Conservation (phyloP, 2,329 filamentous ascomycete genomes). For the Zalaria obscura region DNA sequence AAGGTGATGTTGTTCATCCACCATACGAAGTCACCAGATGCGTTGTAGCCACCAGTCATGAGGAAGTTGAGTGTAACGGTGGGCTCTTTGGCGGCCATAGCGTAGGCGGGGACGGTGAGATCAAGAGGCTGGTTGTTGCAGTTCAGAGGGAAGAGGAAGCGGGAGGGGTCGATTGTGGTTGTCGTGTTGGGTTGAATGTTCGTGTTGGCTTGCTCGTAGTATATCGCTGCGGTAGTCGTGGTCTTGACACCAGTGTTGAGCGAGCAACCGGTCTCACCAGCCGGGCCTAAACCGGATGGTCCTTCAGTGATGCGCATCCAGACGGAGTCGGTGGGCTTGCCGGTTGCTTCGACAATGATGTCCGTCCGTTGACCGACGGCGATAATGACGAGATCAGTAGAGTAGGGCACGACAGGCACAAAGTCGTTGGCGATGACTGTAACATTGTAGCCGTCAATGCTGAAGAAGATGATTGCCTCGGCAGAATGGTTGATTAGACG, state of each 20-base stretch:
- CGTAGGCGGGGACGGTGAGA: slow-evolving; percentile 9
- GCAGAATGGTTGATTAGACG: slow-evolving; percentile 29
- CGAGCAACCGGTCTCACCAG: slow-evolving; percentile 20
- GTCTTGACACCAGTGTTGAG: slow-evolving; percentile 28
- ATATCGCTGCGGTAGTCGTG: slow-evolving; percentile 14
- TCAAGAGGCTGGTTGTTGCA: slow-evolving; percentile 10
- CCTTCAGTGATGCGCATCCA: slow-evolving; percentile 38
- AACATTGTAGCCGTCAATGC: slow-evolving; percentile 46
- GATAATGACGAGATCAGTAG: slow-evolving; percentile 45
- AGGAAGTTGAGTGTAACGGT: slow-evolving; percentile 11
- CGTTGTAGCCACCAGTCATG: slow-evolving; percentile 23
- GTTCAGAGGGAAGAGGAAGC: slow-evolving; percentile 8
- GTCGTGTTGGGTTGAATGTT: slow-evolving; percentile 12
- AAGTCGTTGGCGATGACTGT: slow-evolving; percentile 53
- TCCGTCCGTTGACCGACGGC: slow-evolving; percentile 42
- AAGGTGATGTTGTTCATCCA: slow-evolving; percentile 36
- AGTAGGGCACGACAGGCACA: slow-evolving; percentile 47
- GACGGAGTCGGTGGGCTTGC: slow-evolving; percentile 31
- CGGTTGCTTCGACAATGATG: slow-evolving; percentile 30
- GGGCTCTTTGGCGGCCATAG: slow-evolving; percentile 11
- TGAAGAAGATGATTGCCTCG: slow-evolving; percentile 21
- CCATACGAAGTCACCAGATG: slow-evolving; percentile 29
- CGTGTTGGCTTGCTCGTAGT: slow-evolving; percentile 16
- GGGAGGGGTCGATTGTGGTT: slow-evolving; percentile 7
- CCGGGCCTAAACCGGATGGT: slow-evolving; percentile 10